phyloP scores from a whole-genome alignment of 495 filamentous ascomycete species.

The Massariosphaeria phaeospora region DNA sequence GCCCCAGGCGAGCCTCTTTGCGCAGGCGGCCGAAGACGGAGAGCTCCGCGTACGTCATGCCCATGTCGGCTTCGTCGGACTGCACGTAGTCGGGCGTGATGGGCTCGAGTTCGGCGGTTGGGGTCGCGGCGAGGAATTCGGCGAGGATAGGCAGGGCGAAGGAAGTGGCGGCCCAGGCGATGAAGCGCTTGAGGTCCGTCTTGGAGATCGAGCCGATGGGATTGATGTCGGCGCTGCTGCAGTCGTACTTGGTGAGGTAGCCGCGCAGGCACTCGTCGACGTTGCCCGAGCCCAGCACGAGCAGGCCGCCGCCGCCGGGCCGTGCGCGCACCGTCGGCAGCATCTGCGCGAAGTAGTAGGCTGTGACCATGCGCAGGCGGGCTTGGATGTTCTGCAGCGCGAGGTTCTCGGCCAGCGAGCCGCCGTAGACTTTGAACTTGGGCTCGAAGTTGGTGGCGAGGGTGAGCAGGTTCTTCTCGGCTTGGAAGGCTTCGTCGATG shows the following conservation, averaged over 20 bases:
- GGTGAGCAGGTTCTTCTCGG: slow-evolving; percentile 52
- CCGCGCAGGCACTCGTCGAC: slow-evolving; percentile 47
- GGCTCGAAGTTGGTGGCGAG: slow-evolving; percentile 53
- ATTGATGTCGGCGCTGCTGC: slow-evolving; percentile 45
- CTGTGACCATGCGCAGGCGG: slow-evolving; percentile 70
- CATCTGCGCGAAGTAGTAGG: slow-evolving; percentile 69
- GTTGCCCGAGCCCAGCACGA: slow-evolving; percentile 62
- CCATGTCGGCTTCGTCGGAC: slow-evolving; percentile 74
- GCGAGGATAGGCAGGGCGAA: slow-evolving; percentile 70
- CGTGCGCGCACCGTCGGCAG: slow-evolving; percentile 55
- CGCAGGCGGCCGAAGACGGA: slow-evolving; percentile 58
- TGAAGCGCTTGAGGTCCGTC: slow-evolving; percentile 72
- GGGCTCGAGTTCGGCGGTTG: slow-evolving; percentile 63
- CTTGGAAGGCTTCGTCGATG: slow-evolving; percentile 62
- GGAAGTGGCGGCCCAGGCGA: slow-evolving; percentile 55
- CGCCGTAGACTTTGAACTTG: slow-evolving; percentile 66
- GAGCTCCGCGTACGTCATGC: slow-evolving; percentile 53
- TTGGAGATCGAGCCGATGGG: slow-evolving; percentile 44
- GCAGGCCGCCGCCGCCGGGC: slow-evolving; percentile 51
- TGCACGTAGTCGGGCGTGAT: slow-evolving; percentile 64
- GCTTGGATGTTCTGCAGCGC: slow-evolving; percentile 83
- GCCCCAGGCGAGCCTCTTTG: slow-evolving; percentile 68
- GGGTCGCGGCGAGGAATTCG: slow-evolving; percentile 50
- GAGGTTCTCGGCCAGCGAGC: slow-evolving; percentile 55
- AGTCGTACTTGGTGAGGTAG: slow-evolving; percentile 73